A percentile compares a stretch with the other conserved stretches of the same genome.
Conservation (phyloP, 139 green algal species). For the Zygnema circumcarinatum region DNA sequence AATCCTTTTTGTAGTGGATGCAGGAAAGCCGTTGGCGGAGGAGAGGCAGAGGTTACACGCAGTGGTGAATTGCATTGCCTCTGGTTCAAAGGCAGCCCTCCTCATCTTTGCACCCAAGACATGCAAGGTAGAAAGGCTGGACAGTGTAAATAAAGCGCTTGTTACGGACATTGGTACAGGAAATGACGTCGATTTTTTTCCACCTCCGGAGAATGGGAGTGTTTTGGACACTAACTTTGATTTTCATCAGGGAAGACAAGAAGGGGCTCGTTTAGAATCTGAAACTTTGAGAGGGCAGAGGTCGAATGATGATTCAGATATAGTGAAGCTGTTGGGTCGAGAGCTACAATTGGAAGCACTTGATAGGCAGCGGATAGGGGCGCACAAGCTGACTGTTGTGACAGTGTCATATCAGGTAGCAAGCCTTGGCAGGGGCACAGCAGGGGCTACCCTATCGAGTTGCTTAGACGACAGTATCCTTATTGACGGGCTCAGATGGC, state of each 20-base stretch:
- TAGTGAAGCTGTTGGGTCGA: neutral
- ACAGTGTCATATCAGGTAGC: neutral
- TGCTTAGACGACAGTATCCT: neutral
- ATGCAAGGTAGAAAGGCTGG: neutral
- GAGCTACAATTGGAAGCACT: neutral
- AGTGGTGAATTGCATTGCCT: neutral
- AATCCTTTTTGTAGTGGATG: conserved; percentile 4
- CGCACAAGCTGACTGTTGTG: neutral
- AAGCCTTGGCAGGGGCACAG: neutral
- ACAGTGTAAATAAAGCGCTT: no score
- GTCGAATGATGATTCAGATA: neutral
- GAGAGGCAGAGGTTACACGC: neutral
- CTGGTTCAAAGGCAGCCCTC: neutral
- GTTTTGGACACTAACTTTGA: neutral
- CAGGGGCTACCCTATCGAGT: neutral
- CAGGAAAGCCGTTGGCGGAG: neutral
- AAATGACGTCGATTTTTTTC: neutral
- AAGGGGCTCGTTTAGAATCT: neutral
- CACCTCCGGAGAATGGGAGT: neutral
- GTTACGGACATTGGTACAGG: neutral
- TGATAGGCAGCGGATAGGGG: neutral
- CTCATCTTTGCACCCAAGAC: neutral
- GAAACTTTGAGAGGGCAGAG: neutral
- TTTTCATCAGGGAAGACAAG: neutral
- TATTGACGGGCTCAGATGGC: conserved; percentile 5